phyloP scores from a whole-genome alignment of 2,329 filamentous ascomycete species.

The Xylariaceae sp. region DNA sequence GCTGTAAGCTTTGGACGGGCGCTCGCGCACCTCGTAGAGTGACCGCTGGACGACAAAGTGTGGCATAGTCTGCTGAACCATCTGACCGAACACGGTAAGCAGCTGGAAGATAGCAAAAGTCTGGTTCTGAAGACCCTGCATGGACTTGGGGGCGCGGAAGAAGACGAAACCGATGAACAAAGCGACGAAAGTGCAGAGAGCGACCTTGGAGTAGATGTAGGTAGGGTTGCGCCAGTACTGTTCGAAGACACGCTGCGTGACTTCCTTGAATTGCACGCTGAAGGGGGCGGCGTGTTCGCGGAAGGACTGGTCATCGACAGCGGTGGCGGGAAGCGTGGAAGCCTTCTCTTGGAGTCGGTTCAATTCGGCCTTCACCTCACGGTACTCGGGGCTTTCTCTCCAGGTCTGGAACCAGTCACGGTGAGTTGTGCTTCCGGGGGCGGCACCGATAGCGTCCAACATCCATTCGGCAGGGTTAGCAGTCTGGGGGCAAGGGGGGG shows the following conservation, averaged over 20 bases:
- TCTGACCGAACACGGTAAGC: constrained; percentile 72
- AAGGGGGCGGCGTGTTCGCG: constrained; percentile 80
- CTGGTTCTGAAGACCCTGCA: constrained; percentile 78
- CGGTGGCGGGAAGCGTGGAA: constrained; percentile 27
- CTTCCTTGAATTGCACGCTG: constrained; percentile 58
- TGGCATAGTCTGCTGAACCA: constrained; percentile 78
- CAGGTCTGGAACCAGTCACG: constrained; percentile 61
- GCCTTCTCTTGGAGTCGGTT: constrained; percentile 50
- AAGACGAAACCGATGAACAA: constrained; percentile 83
- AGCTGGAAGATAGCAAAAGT: constrained; percentile 85
- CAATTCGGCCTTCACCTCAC: constrained; percentile 51
- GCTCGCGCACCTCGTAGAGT: constrained; percentile 79
- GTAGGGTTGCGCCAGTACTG: constrained; percentile 88
- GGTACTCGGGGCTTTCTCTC: constrained; percentile 36
- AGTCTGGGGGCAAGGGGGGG: constrained; percentile 55
- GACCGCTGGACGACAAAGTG: constrained; percentile 78
- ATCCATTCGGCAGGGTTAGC: constrained; percentile 84
- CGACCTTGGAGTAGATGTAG: constrained; percentile 80
- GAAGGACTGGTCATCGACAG: constrained; percentile 44
- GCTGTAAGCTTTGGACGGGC: constrained; percentile 76
- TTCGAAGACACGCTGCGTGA: constrained; percentile 71
- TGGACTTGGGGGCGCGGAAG: constrained; percentile 63
- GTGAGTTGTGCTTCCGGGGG: constrained; percentile 58
- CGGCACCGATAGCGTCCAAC: constrained; percentile 58
- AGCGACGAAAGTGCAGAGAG: constrained; percentile 58